These are phyloP conservation scores for Solanum gandarillasii DNA, from an alignment of 257 asterid genomes.

Conservation along the genomic window DNA sequence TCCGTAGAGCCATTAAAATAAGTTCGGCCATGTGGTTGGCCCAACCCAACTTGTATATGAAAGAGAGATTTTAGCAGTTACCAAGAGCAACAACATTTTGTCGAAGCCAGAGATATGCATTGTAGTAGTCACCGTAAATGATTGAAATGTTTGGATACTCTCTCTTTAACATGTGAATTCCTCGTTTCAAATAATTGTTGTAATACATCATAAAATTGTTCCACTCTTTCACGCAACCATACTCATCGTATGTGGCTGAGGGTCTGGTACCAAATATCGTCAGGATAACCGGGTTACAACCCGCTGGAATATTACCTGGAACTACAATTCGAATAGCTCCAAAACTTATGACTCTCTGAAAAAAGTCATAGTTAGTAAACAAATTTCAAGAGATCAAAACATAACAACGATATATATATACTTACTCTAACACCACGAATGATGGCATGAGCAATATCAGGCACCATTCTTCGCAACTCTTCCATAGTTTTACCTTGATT, in stretches of 20 bases:
- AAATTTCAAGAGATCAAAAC: too few species aligned
- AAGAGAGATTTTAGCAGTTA: background rate
- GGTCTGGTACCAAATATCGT: background rate
- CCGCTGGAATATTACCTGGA: too few species aligned
- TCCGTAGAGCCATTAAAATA: background rate
- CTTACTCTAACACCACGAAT: too few species aligned
- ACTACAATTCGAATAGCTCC: too few species aligned
- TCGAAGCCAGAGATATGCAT: background rate
- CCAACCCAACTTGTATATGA: too few species aligned
- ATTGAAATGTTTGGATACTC: background rate
- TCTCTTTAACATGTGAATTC: slow-evolving; percentile 3
- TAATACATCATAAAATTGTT: background rate
- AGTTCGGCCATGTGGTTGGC: background rate
- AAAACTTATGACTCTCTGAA: too few species aligned
- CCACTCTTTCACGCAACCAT: slow-evolving; percentile 4
- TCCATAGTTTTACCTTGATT: too few species aligned
- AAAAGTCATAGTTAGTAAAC: too few species aligned
- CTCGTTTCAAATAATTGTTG: slow-evolving; percentile 4
- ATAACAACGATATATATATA: too few species aligned
- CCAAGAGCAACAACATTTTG: background rate
- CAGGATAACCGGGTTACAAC: too few species aligned
- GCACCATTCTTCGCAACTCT: too few species aligned
- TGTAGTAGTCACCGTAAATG: slow-evolving; percentile 11
- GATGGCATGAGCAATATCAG: too few species aligned
- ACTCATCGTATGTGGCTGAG: background rate